Conservation (phyloP, 176 grass and related monocot genomes). For the Guadua angustifolia region DNA sequence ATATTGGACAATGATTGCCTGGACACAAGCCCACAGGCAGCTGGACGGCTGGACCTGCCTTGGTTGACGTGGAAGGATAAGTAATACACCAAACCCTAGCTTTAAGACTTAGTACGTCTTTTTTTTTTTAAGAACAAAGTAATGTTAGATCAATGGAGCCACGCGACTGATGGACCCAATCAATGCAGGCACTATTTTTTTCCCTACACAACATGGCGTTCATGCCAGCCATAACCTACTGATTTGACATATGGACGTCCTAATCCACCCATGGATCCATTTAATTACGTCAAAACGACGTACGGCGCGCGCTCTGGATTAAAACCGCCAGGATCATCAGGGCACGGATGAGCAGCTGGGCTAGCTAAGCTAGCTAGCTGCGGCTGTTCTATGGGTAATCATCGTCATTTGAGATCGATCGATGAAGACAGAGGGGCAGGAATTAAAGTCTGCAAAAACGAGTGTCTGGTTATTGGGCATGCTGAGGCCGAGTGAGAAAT, state of each 20-base stretch:
- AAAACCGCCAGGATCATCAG: background rate
- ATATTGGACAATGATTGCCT: background rate
- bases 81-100: background rate
- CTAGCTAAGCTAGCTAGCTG: background rate
- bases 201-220: background rate
- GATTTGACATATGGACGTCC: background rate
- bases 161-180: background rate
- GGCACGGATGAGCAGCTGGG: background rate
- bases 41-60: background rate
- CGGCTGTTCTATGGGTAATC: background rate
- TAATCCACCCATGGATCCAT: background rate
- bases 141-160: background rate
- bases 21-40: background rate
- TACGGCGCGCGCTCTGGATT: background rate
- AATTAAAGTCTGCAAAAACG: too few species aligned
- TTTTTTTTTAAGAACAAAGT: too few species aligned
- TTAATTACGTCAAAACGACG: conserved; percentile 5
- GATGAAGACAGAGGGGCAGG: background rate
- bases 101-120: too few species aligned
- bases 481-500: too few species aligned
- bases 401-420: too few species aligned
- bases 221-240: background rate
- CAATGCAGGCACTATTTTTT: background rate
- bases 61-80: conserved; percentile 39
- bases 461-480: too few species aligned